Evolutionary conservation across 129 eudicot species (phyloP).

Genomic region (Dittrichia graveolens): DNA sequence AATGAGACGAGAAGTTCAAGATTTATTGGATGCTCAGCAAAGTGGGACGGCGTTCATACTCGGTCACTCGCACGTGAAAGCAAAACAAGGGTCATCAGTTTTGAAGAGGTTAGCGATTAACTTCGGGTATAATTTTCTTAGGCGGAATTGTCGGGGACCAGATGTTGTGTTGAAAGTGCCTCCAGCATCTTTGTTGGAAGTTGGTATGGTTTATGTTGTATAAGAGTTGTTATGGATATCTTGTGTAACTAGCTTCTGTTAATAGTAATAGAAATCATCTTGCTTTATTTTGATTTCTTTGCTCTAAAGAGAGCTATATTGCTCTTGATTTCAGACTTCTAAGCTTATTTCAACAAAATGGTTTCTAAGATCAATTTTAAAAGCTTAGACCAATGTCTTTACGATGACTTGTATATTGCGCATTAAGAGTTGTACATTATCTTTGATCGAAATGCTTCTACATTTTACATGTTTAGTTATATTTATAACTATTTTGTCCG

Average conservation of each 20-base stretch:
- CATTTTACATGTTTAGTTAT: too few relatives aligned
- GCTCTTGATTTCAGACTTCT: too few relatives aligned
- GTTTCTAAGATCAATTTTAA: too few relatives aligned
- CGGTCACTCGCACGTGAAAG: conserved; percentile 69
- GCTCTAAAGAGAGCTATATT: background rate
- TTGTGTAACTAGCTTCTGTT: conserved; percentile 24
- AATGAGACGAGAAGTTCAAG: conserved; percentile 64
- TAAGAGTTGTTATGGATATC: conserved; percentile 4
- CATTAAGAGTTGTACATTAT: background rate
- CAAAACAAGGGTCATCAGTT: conserved; percentile 55
- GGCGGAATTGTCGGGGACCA: conserved; percentile 69
- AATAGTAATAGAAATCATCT: conserved; percentile 18
- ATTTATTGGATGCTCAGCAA: conserved; percentile 66
- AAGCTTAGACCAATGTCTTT: background rate
- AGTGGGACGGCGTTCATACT: conserved; percentile 83
- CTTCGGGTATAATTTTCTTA: conserved; percentile 59
- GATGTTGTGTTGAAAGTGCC: conserved; percentile 76
- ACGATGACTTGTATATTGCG: background rate
- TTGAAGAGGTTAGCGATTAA: conserved; percentile 53
- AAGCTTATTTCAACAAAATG: too few relatives aligned
- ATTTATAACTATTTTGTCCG: too few relatives aligned
- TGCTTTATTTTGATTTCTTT: background rate
- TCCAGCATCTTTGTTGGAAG: conserved; percentile 73
- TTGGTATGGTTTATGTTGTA: conserved; percentile 70
- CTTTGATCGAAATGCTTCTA: background rate